Percentiles rank a stretch among this genome's conserved stretches.
phyloP scores from a whole-genome alignment of 2,329 filamentous ascomycete genomes.

The Penicillium sp. region DNA sequence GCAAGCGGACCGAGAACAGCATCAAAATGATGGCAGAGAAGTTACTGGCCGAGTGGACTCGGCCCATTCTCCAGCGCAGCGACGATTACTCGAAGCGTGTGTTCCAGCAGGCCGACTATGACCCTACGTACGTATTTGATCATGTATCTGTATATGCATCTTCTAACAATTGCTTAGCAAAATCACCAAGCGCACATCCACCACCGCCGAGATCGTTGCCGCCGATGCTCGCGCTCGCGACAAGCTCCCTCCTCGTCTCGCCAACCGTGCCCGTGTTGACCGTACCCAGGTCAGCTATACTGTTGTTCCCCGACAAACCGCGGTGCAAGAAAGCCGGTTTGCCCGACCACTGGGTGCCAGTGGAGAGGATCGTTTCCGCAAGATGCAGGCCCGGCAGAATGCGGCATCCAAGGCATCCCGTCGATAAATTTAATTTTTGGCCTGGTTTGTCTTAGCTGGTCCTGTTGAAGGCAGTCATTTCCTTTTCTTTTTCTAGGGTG shows the following conservation, averaged over 20 bases:
- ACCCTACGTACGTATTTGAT: conserved; percentile 50
- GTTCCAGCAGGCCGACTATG: conserved; percentile 59
- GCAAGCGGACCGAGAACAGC: conserved; percentile 78
- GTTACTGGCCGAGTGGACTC: conserved; percentile 91
- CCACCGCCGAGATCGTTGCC: conserved; percentile 40
- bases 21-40: conserved; percentile 95
- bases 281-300: conserved; percentile 61
- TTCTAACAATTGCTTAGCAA: conserved; percentile 32
- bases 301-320: conserved; percentile 61
- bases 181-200: conserved; percentile 33
- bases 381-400: conserved; percentile 50
- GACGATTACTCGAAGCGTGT: conserved; percentile 90
- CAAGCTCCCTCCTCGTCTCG: conserved; percentile 53
- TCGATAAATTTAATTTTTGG: conserved; percentile 25
- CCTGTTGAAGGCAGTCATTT: background rate
- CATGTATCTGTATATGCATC: background rate
- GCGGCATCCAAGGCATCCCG: conserved; percentile 42
- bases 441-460: background rate
- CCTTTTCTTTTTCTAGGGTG: conserved; percentile 12
- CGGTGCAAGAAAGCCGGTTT: conserved; percentile 46
- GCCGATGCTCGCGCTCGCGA: conserved; percentile 54
- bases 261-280: conserved; percentile 61
- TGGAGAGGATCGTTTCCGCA: conserved; percentile 50
- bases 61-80: conserved; percentile 88
- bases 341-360: conserved; percentile 48